Evolutionary conservation across 805 yeast species (phyloP).

Genomic region (Saturnispora zaruensis): DNA sequence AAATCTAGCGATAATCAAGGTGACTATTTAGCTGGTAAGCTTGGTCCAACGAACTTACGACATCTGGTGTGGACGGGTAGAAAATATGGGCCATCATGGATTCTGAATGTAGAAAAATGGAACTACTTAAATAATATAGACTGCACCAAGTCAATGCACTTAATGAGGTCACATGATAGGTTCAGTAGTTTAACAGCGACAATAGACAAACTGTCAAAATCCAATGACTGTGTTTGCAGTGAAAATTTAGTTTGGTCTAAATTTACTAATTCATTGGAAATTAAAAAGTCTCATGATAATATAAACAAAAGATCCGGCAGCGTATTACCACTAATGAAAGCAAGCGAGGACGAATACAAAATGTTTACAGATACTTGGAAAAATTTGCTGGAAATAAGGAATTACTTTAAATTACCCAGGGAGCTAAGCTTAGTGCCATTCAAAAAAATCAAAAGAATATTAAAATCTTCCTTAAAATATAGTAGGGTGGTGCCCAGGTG

Average conservation of each 20-base stretch:
- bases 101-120: constrained; percentile 12
- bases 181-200: not conserved
- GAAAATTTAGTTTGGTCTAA: not conserved
- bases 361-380: constrained; percentile 9
- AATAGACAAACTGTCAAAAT: not conserved
- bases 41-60: constrained; percentile 18
- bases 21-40: constrained; percentile 22
- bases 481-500: not conserved
- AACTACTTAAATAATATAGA: not conserved
- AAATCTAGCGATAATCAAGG: constrained; percentile 9
- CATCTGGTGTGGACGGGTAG: constrained; percentile 11
- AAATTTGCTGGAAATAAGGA: constrained; percentile 16
- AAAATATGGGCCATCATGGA: constrained; percentile 19
- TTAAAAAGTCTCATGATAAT: not conserved
- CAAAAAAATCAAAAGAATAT: constrained; percentile 13
- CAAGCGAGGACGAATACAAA: not conserved
- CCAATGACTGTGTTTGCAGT: not conserved
- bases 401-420: constrained; percentile 23
- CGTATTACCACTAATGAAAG: constrained; percentile 5
- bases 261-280: not conserved
- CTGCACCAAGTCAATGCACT: not conserved
- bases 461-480: constrained; percentile 15
- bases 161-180: not conserved
- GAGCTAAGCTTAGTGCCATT: constrained; percentile 18
- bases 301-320: not conserved